Percentiles rank a stretch among this genome's conserved stretches.
These are phyloP conservation scores for Glaciozyma martinii DNA, from an alignment of 768 basidiomycete genomes.

Conservation along the genomic window DNA sequence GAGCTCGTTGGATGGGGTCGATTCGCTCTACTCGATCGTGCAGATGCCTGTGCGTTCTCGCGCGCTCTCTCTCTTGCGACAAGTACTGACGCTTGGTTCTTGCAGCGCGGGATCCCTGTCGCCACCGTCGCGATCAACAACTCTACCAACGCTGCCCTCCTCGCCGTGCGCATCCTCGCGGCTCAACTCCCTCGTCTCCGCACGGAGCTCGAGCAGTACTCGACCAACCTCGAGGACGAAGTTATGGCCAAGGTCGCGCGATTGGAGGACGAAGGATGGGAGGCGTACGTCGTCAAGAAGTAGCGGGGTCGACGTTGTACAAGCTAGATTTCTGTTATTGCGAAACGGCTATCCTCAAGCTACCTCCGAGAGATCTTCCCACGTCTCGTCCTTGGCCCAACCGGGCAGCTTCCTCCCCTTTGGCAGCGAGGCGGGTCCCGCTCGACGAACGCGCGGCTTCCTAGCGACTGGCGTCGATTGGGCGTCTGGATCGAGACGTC, in stretches of 20 bases:
- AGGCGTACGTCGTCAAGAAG: constrained; percentile 48
- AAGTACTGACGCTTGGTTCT: not conserved
- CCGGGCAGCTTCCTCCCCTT: too few relatives aligned
- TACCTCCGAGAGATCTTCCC: too few relatives aligned
- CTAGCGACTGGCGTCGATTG: too few relatives aligned
- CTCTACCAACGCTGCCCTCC: constrained; percentile 79
- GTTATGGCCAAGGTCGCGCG: constrained; percentile 70
- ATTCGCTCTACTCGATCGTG: constrained; percentile 93
- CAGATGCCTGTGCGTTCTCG: constrained; percentile 82
- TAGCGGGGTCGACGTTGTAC: not conserved
- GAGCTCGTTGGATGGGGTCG: constrained; percentile 85
- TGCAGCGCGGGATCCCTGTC: constrained; percentile 85
- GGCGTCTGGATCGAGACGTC: too few relatives aligned
- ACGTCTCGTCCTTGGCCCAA: too few relatives aligned
- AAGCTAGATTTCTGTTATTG: too few relatives aligned
- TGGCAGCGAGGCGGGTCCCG: too few relatives aligned
- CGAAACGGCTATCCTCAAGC: too few relatives aligned
- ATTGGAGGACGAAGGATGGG: constrained; percentile 75
- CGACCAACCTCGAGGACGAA: constrained; percentile 59
- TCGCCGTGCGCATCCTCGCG: constrained; percentile 78
- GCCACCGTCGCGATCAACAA: constrained; percentile 98
- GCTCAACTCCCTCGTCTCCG: constrained; percentile 60
- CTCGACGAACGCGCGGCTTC: too few relatives aligned
- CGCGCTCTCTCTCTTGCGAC: not conserved
- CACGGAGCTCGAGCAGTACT: constrained; percentile 62